Conservation (phyloP, 257 asterid species). For the Primulina eburnea region DNA sequence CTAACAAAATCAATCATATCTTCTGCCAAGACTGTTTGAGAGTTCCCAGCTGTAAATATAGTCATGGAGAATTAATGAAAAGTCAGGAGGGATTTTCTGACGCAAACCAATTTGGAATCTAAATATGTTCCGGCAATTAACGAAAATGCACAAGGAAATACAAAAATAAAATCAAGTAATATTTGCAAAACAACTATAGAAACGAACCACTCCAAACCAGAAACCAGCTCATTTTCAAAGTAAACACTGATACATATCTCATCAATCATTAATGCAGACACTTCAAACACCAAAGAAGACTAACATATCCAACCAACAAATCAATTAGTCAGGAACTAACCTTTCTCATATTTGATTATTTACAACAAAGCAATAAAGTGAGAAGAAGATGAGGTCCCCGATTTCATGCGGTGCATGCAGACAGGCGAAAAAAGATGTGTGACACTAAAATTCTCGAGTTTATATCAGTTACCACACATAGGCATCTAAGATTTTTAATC, state of each 20-base stretch:
- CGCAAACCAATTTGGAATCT: constrained; percentile 12
- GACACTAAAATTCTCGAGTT: not conserved
- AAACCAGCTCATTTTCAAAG: not conserved
- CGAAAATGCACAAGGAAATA: constrained; percentile 7
- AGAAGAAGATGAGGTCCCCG: not conserved
- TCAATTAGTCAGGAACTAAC: not conserved
- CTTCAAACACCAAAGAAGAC: not conserved
- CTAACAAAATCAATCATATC: constrained; percentile 51
- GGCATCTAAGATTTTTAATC: not conserved
- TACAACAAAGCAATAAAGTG: not conserved
- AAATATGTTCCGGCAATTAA: not conserved
- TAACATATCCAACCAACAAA: not conserved
- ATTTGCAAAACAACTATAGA: not conserved
- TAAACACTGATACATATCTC: not conserved
- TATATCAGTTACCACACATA: not conserved
- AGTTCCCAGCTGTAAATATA: constrained; percentile 62
- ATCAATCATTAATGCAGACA: not conserved
- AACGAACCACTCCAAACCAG: constrained; percentile 9
- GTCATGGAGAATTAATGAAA: constrained; percentile 15
- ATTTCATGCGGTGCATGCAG: not conserved
- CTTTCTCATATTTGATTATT: not conserved
- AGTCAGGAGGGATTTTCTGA: constrained; percentile 16
- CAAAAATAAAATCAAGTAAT: not conserved
- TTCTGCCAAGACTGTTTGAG: constrained; percentile 44
- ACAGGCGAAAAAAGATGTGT: not conserved